Percentiles rank a stretch among this genome's conserved stretches.
These are phyloP conservation scores for Dryadomyces quercus-mongolicae DNA, from an alignment of 2,329 filamentous ascomycete genomes.

Conservation along the genomic window DNA sequence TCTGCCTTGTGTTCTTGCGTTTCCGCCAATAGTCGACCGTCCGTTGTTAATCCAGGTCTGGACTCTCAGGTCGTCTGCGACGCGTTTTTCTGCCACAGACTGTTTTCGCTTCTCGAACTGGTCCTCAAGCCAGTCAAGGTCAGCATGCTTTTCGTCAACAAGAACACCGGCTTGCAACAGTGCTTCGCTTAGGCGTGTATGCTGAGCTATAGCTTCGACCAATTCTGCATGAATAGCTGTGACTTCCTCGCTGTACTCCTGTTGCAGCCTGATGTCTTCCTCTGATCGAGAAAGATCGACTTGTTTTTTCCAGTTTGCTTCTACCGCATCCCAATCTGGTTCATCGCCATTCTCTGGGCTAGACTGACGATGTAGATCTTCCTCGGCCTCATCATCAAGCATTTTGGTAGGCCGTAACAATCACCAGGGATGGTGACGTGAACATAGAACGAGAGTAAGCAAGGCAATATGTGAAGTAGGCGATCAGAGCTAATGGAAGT, in stretches of 20 bases:
- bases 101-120: slow-evolving; percentile 1
- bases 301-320: slow-evolving; percentile 19
- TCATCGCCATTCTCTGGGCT: background rate
- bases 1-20: background rate
- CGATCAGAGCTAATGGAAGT: too few relatives aligned
- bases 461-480: too few relatives aligned
- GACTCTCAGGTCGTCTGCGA: slow-evolving; percentile 5
- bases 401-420: background rate
- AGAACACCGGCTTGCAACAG: slow-evolving; percentile 20
- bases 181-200: slow-evolving; percentile 23
- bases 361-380: background rate
- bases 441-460: too few relatives aligned
- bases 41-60: slow-evolving; percentile 5
- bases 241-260: slow-evolving; percentile 19
- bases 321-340: slow-evolving; percentile 23
- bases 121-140: slow-evolving; percentile 10
- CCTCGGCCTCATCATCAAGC: background rate
- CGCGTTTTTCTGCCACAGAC: background rate
- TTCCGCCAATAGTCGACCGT: background rate
- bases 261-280: slow-evolving; percentile 16
- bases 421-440: too few relatives aligned
- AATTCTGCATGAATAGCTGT: slow-evolving; percentile 19
- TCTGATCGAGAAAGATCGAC: slow-evolving; percentile 16
- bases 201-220: slow-evolving; percentile 23
- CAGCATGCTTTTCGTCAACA: slow-evolving; percentile 8